Evolutionary conservation across 2,329 filamentous ascomycete genomes (phyloP).

Genomic region (Pseudogymnoascus sp.): DNA sequence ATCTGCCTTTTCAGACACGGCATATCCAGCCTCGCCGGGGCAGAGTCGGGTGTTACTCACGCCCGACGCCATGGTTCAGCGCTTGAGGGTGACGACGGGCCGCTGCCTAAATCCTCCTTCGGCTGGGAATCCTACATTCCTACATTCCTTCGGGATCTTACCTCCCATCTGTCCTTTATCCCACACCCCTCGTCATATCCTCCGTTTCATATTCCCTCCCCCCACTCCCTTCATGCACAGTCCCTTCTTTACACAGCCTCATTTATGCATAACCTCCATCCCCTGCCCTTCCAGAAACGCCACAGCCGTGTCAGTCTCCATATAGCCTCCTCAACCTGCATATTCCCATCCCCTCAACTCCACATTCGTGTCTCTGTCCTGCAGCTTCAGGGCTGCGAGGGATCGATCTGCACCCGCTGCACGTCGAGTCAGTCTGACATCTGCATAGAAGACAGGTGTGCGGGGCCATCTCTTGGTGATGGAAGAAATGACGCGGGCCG

Average conservation of each 20-base stretch:
- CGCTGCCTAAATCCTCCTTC: neutral
- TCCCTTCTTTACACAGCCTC: neutral
- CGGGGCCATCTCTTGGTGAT: neutral
- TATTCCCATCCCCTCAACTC: neutral
- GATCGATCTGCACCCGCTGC: neutral
- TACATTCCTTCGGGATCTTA: neutral
- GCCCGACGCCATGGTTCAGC: neutral
- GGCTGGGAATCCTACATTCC: neutral
- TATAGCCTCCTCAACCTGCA: neutral
- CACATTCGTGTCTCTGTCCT: neutral
- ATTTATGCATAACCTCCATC: neutral
- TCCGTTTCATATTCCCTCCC: neutral
- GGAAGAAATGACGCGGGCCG: neutral
- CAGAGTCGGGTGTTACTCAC: neutral
- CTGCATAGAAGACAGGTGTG: neutral
- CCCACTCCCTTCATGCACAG: neutral
- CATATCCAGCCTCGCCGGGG: neutral
- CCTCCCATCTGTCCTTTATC: neutral
- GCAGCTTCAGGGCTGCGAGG: neutral
- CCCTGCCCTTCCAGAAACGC: neutral
- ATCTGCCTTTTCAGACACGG: neutral
- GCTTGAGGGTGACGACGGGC: neutral
- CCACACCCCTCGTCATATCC: neutral
- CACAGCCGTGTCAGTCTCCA: neutral
- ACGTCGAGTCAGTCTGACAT: neutral